Base-by-base conservation (phyloP, 768 basidiomycete species). In the Obba rivulosa region DNA sequence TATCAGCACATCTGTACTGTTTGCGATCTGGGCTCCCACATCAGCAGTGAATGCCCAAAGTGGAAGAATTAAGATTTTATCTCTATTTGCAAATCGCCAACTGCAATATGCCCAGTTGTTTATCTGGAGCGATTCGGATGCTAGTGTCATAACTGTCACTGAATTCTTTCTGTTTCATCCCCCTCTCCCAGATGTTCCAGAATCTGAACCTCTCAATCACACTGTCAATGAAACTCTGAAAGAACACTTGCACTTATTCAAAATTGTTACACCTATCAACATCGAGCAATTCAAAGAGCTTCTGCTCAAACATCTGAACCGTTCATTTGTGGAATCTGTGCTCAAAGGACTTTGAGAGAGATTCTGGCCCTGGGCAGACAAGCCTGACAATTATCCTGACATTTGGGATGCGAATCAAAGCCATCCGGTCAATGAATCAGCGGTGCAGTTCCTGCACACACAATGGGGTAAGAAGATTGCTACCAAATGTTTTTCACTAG, bases 281-380 rank as follows among this genome's bases (percentile, higher is more conserved):
- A 61, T 68, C 21, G 54, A 65, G 17, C 40, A 34, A 0, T 63
- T 74, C 25, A 44, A 68, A 39, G 8, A 31, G 2, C 55, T 67
- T 1, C 50, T 74, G 0, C 8, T 4, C 0, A 4, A 22, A 3
- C 75, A 76, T 49, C 71, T 73, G 0, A 75, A 74, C 43, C 64
- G 50, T 8, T 35, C 56, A 0, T 67, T 71, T 20, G 72, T 76
- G 0, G 5, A 53, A 0, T 75, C 69, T 0, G 65, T 75, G 0
- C 24, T 51, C 5, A 8, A 21, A 0, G 62, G 62, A 0, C 56
- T 78, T 0, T 47, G 56, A 0, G 54, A 69, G 2, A 74, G 76
- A 2, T 76, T 76, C 53, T 77, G 74, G 75, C 76, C 75, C 0
- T 70, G 50, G 46, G 69, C 68, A 0, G 51, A 67, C 10, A 66